Percentiles rank a stretch among this genome's conserved stretches.
Conservation (phyloP, 2,329 filamentous ascomycete species). For the Xylariaceae sp. region DNA sequence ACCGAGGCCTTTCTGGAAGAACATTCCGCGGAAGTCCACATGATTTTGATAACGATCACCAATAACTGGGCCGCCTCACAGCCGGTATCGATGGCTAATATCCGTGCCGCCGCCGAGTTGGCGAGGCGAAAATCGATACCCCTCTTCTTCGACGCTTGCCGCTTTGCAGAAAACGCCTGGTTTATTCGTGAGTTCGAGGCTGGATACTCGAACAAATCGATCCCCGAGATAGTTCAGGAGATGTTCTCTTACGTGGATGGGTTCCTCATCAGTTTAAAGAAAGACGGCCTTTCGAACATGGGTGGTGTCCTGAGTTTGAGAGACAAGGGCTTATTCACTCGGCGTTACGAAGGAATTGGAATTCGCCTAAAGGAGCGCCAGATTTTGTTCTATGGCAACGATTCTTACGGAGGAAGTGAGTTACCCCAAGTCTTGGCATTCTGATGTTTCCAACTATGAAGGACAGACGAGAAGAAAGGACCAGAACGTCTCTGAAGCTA, state of each 20-base stretch:
- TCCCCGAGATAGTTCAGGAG: slow-evolving; percentile 22
- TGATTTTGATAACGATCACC: slow-evolving; percentile 27
- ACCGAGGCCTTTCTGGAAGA: slow-evolving; percentile 16
- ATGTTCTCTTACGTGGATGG: slow-evolving; percentile 26
- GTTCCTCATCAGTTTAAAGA: slow-evolving; percentile 27
- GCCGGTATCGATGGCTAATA: slow-evolving; percentile 28
- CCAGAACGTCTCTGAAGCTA: background rate
- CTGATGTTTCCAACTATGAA: background rate
- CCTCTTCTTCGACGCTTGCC: slow-evolving; percentile 26
- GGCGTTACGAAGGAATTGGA: slow-evolving; percentile 20
- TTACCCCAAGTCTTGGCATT: background rate
- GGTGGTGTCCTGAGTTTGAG: slow-evolving; percentile 22
- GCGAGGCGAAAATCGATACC: slow-evolving; percentile 19
- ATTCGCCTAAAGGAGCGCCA: slow-evolving; percentile 19
- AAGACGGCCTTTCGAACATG: slow-evolving; percentile 28
- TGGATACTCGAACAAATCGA: slow-evolving; percentile 17
- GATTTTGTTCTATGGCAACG: slow-evolving; percentile 25
- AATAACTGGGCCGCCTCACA: slow-evolving; percentile 27
- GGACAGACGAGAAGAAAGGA: background rate
- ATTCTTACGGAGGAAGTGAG: slow-evolving; percentile 25
- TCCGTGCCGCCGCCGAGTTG: slow-evolving; percentile 15
- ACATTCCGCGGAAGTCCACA: slow-evolving; percentile 7
- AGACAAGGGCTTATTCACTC: slow-evolving; percentile 17
- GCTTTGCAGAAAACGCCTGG: slow-evolving; percentile 27
- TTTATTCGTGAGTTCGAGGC: slow-evolving; percentile 26